Base-by-base conservation (phyloP, 164 flowering plant species). In the Macadamia tetraphylla region DNA sequence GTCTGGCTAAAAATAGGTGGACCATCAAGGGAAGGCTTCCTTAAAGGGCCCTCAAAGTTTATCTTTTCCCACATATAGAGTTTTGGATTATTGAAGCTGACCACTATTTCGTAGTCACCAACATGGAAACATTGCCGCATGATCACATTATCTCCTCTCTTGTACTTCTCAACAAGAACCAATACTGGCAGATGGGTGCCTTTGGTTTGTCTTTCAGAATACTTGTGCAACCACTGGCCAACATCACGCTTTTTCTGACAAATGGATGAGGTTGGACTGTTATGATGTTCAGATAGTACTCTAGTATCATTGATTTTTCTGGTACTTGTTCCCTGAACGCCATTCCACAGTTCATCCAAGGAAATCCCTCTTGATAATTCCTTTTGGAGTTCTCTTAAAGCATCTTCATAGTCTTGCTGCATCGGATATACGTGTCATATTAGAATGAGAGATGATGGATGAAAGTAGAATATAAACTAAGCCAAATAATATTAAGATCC, bases 351-450 rank as follows among this genome's bases (percentile, higher is more conserved):
- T 44, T 79, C 80, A 49, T 71, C 67, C 58, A 79, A 62, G 49
- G 81, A 75, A 61, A 76, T 63, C 62, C 85, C 81, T 57, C 68
- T 77, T 5, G 77, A 73, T 56, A 79, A 71, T 62, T 79, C 73
- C 57, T 44, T 64, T 59, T 79, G 81, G 51, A 82, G 73, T 75
- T 82, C 81, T 70, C 60, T 75, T 57, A 77, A 60, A 59, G 81
- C 81, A 79, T 65, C 70, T 14, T 79, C 79, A 74, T 71, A 73
- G 59, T 82, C 75, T 76, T 74, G 67, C 85, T 82, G 77, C 69
- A 76, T 23, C 61, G 70, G 63, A 48, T 52, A 57, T 35, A 0
- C 40, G 59, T 57, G 18, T 23, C 12, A 42, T 56, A 51, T 23
- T 14, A 64, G 29, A 52, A 51, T 52, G 12, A 17, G 30, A 6